Evolutionary conservation across 768 basidiomycete genomes (phyloP).

Genomic region (Porpolomopsis calyptriformis): DNA sequence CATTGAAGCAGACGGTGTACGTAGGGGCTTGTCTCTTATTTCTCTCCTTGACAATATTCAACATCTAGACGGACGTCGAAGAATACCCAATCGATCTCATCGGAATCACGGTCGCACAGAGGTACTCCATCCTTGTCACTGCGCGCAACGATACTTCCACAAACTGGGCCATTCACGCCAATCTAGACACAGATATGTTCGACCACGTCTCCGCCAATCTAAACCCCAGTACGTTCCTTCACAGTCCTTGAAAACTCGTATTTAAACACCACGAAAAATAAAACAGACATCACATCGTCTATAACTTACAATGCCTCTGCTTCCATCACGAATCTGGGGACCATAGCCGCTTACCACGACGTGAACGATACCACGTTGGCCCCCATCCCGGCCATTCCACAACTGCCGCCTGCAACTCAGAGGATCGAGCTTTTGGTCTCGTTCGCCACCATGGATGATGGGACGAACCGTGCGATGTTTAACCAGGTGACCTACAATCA

Average conservation of each 20-base stretch:
- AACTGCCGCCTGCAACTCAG: conserved; percentile 35
- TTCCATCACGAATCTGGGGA: conserved; percentile 40
- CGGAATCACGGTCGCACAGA: conserved; percentile 75
- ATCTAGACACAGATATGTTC: conserved; percentile 89
- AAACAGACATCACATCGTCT: conserved; percentile 68
- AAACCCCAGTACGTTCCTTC: conserved; percentile 50
- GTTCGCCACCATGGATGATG: conserved; percentile 82
- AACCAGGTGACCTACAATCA: conserved; percentile 58
- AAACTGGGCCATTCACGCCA: conserved; percentile 86
- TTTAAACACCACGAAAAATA: not conserved
- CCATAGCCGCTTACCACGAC: conserved; percentile 46
- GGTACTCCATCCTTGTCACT: conserved; percentile 86
- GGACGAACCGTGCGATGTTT: conserved; percentile 76
- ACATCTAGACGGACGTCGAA: conserved; percentile 60
- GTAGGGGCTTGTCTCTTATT: conserved; percentile 18
- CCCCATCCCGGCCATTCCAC: conserved; percentile 44
- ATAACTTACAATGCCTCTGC: conserved; percentile 60
- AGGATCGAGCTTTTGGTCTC: conserved; percentile 59
- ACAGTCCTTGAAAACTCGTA: not conserved
- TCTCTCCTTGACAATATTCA: conserved; percentile 3
- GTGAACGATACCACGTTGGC: conserved; percentile 61
- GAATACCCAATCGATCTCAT: conserved; percentile 64
- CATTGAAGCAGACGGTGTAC: conserved; percentile 75
- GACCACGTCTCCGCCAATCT: conserved; percentile 65
- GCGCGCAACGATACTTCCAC: conserved; percentile 75